Evolutionary conservation across 2,329 filamentous ascomycete species (phyloP).

Genomic region (Trichoderma koningiopsis): DNA sequence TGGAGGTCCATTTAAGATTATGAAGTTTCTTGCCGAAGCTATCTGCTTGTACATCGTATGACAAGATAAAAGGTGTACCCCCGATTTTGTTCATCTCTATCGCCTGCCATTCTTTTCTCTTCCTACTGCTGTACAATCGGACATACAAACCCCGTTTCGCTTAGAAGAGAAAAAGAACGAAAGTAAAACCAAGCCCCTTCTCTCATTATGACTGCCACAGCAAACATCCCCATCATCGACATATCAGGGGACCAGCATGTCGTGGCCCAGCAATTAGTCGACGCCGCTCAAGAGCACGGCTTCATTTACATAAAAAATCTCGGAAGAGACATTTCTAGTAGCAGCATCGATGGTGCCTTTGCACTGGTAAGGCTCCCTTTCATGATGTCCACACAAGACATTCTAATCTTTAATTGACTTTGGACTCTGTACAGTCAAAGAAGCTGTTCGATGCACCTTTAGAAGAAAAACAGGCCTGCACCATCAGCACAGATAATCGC

Average conservation of each 20-base stretch:
- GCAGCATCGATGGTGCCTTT: conserved; percentile 72
- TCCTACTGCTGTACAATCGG: not conserved
- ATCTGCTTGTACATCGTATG: not conserved
- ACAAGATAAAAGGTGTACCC: not conserved
- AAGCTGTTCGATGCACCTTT: conserved; percentile 70
- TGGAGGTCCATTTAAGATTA: not conserved
- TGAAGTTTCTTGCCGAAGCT: not conserved
- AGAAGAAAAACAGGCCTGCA: conserved; percentile 73
- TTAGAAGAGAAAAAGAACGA: not conserved
- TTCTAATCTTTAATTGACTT: not conserved
- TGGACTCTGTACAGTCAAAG: conserved; percentile 51
- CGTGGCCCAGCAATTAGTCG: conserved; percentile 69
- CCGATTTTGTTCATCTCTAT: not conserved
- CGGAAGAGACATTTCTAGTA: conserved; percentile 65
- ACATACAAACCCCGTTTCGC: too few species aligned
- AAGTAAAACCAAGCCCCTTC: not conserved
- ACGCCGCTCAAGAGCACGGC: conserved; percentile 79
- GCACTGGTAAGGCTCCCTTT: conserved; percentile 58
- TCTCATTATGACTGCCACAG: conserved; percentile 34
- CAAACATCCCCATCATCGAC: conserved; percentile 78
- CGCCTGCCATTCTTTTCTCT: not conserved
- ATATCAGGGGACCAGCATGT: conserved; percentile 61
- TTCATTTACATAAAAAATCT: conserved; percentile 87
- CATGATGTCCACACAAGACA: not conserved
- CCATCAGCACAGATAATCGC: conserved; percentile 77